These are phyloP conservation scores for Fusarium anthophilum DNA, from an alignment of 2,329 filamentous ascomycete genomes.

Conservation along the genomic window DNA sequence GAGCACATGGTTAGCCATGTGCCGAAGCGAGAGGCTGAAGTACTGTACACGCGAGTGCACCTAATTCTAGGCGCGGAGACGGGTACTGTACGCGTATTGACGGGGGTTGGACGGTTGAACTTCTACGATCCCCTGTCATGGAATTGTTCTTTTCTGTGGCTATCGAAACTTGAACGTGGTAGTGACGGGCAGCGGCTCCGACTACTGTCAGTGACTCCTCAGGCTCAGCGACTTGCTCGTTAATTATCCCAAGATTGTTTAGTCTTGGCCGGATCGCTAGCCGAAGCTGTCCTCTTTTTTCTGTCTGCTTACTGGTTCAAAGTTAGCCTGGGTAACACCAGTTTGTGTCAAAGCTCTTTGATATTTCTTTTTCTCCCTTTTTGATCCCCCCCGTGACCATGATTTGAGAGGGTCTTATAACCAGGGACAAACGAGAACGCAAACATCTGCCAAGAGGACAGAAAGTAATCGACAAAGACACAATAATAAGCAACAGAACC, in stretches of 20 bases:
- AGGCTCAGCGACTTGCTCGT: constrained; percentile 10
- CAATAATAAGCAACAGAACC: not conserved
- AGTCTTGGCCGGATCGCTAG: constrained; percentile 26
- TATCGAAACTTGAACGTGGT: constrained; percentile 14
- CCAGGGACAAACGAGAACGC: constrained; percentile 8
- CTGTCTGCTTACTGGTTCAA: constrained; percentile 12
- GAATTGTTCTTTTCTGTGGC: constrained; percentile 45
- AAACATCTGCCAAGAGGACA: constrained; percentile 12
- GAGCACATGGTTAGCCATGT: constrained; percentile 40
- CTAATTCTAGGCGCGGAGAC: not conserved
- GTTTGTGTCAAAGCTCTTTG: constrained; percentile 13
- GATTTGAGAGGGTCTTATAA: constrained; percentile 17
- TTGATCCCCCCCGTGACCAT: constrained; percentile 18
- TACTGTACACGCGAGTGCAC: constrained; percentile 22
- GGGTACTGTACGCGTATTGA: constrained; percentile 23
- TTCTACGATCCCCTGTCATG: constrained; percentile 35
- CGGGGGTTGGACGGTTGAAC: constrained; percentile 20
- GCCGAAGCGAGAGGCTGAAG: constrained; percentile 21
- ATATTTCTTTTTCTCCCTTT: constrained; percentile 10
- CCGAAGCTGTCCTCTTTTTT: constrained; percentile 17
- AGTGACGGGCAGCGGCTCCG: constrained; percentile 20
- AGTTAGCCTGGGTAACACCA: constrained; percentile 12
- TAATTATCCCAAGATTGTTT: constrained; percentile 10
- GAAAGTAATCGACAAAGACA: constrained; percentile 13
- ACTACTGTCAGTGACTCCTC: constrained; percentile 28